phyloP scores from a whole-genome alignment of 2,329 filamentous ascomycete species.

The Colletotrichum godetiae region DNA sequence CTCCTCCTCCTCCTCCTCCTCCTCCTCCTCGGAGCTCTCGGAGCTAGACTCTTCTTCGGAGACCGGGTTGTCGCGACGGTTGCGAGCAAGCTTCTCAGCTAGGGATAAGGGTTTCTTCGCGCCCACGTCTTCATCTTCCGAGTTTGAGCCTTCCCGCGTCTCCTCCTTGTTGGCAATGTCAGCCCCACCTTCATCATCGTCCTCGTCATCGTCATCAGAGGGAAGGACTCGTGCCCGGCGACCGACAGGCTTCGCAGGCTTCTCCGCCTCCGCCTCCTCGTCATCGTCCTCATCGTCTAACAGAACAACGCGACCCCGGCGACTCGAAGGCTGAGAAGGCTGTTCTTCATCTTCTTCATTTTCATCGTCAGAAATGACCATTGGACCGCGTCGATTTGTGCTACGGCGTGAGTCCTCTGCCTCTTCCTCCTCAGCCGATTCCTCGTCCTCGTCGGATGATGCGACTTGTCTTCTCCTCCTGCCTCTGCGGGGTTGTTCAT shows the following conservation, averaged over 20 bases:
- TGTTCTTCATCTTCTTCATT: slow-evolving; percentile 18
- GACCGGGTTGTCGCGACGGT: slow-evolving; percentile 22
- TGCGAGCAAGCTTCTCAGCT: slow-evolving; percentile 21
- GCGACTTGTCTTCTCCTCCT: slow-evolving; percentile 44
- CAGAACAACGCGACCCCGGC: slow-evolving; percentile 34
- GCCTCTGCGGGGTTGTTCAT: slow-evolving; percentile 9
- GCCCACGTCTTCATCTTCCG: background rate
- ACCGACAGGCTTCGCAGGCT: background rate
- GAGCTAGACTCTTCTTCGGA: slow-evolving; percentile 18
- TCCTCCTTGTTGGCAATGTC: background rate
- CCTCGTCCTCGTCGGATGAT: slow-evolving; percentile 23
- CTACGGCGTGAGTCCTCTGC: slow-evolving; percentile 24
- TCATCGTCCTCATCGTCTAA: slow-evolving; percentile 40
- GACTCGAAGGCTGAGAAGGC: slow-evolving; percentile 21
- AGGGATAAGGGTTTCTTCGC: background rate
- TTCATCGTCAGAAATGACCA: slow-evolving; percentile 39
- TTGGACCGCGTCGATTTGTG: background rate
- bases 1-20: slow-evolving; percentile 19
- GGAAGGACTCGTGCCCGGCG: slow-evolving; percentile 17
- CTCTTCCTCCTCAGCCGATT: slow-evolving; percentile 42
- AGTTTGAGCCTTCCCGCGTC: background rate
- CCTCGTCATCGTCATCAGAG: slow-evolving; percentile 25
- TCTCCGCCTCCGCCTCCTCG: background rate
- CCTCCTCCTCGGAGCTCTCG: slow-evolving; percentile 11
- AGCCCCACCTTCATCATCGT: slow-evolving; percentile 30